Evolutionary conservation across 257 asterid genomes (phyloP), one percentile per base, ranked within the genome.

Genomic region (Prunella vulgaris): DNA sequence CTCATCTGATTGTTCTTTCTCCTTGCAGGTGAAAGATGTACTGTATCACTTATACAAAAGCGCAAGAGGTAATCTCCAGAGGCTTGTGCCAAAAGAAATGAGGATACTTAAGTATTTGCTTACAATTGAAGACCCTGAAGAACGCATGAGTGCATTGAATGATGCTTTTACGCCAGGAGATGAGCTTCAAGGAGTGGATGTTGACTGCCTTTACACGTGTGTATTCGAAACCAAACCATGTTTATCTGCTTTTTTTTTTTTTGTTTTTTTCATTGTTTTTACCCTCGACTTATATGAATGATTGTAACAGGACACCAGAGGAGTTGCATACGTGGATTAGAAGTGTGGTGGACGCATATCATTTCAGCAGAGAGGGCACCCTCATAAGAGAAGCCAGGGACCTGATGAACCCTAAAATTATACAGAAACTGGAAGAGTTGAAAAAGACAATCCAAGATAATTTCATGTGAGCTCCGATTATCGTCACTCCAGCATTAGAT

Each of bases 91-190:
- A 2, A 91, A 89, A 85, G 97, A 91, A 77, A 79, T 94, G 68
- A 84, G 97, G 83, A 91, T 94, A 74, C 85, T 89, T 18, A 94
- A 94, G 82, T 85, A 87, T 75, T 83, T 94, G 46, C 91, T 91
- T 10, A 87, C 87, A 44, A 84, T 94, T 52, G 80, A 94, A 78
- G 95, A 91, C 83, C 97, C 97, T 2, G 92, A 91, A 74, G 93
- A 87, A 83, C 77, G 76, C 56, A 73, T 89, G 89, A 71, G 91
- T 81, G 88, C 84, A 52, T 76, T 94, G 33, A 80, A 77, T 3
- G 95, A 94, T 62, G 97, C 99, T 58, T 94, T 94, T 81, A 89
- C 96, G 24, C 97, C 97, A 0, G 99, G 99, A 22, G 93, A 81
- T 22, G 97, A 94, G 78, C 74, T 91, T 37, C 80, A 89, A 84